These are phyloP conservation scores for Letharia columbiana DNA, from an alignment of 495 filamentous ascomycete species.

Conservation along the genomic window DNA sequence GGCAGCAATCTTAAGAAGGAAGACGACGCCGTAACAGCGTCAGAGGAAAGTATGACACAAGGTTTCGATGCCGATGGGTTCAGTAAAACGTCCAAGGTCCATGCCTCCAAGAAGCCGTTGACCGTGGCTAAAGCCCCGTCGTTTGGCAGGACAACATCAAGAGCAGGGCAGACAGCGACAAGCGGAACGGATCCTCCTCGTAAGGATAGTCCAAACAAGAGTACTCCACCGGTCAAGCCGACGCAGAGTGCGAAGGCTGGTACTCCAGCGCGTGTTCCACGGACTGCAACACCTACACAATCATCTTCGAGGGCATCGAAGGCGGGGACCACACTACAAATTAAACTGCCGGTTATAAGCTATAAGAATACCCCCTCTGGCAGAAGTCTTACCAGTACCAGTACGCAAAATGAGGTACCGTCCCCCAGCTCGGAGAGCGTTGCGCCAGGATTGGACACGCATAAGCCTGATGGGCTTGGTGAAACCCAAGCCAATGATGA, in stretches of 20 bases:
- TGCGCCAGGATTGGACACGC: background rate
- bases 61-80: conserved; percentile 16
- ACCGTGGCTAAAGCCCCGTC: conserved; percentile 16
- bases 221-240: conserved; percentile 4
- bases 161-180: conserved; percentile 7
- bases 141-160: conserved; percentile 17
- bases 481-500: background rate
- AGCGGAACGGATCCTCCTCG: background rate
- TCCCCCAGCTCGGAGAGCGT: background rate
- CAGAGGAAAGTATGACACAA: conserved; percentile 2
- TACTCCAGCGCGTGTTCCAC: background rate
- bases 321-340: background rate
- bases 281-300: conserved; percentile 6
- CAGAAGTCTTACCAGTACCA: background rate
- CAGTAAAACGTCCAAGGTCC: conserved; percentile 15
- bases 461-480: background rate
- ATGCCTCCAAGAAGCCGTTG: conserved; percentile 13
- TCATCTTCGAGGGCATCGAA: background rate
- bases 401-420: background rate
- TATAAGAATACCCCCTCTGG: background rate
- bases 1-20: background rate
- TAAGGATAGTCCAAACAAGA: background rate
- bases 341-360: background rate
- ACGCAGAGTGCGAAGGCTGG: background rate
- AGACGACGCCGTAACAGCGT: background rate